Evolutionary conservation across 2,329 filamentous ascomycete genomes (phyloP).

Genomic region (Tympanopsis confertula): DNA sequence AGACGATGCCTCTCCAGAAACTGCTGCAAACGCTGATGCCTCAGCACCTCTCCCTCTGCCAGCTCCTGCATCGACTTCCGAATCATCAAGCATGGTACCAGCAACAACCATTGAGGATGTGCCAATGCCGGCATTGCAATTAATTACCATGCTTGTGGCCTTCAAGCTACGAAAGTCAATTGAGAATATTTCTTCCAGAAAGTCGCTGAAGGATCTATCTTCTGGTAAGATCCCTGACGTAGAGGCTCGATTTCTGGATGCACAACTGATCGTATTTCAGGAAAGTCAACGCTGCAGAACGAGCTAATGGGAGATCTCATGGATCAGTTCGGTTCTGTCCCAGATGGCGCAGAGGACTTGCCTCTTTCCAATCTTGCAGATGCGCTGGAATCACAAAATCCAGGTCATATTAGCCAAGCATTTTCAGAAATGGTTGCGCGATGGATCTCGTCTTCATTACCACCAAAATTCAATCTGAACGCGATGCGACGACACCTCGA

Average conservation of each 20-base stretch:
- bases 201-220: constrained; percentile 96
- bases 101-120: constrained; percentile 77
- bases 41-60: constrained; percentile 28
- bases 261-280: constrained; percentile 30
- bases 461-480: constrained; percentile 97
- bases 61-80: constrained; percentile 38
- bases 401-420: constrained; percentile 94
- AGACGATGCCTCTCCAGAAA: constrained; percentile 34
- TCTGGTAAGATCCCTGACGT: constrained; percentile 57
- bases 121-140: constrained; percentile 78
- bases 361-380: constrained; percentile 90
- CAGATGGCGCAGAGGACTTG: constrained; percentile 95
- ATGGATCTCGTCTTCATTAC: constrained; percentile 97
- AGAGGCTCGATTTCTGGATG: neutral
- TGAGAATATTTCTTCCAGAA: constrained; percentile 77
- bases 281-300: constrained; percentile 96
- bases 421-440: constrained; percentile 86
- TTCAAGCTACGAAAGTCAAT: constrained; percentile 96
- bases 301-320: constrained; percentile 95
- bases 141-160: constrained; percentile 81
- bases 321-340: constrained; percentile 95
- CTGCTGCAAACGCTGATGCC: constrained; percentile 21
- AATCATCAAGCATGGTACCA: constrained; percentile 67
- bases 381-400: constrained; percentile 96
- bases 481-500: constrained; percentile 89